Evolutionary conservation across 2,329 filamentous ascomycete species (phyloP), one percentile per base, ranked within the genome.

Genomic region (Talaromyces albobiverticillius): DNA sequence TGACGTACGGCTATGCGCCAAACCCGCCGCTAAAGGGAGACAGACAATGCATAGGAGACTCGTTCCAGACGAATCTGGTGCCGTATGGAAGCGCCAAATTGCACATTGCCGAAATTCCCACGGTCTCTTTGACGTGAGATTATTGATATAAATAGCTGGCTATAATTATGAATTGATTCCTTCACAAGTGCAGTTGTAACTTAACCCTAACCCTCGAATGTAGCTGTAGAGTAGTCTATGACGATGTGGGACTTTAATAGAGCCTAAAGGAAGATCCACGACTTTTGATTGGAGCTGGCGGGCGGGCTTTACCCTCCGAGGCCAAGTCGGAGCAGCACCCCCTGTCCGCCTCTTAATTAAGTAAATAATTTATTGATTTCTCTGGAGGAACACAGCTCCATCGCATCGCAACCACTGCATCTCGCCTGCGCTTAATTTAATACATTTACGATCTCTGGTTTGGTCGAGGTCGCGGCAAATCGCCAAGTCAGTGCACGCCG

Each of bases 11-110:
- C 42, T 67, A 65, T 48, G 69, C 70, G 3, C 65, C 68, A 10
- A 64, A 65, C 7, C 68, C 68, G 7, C 70, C 72, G 4, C 54
- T 68, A 29, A 59, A 63, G 25, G 62, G 62, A 10, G 60, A 67
- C 18, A 62, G 70, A 23, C 65, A 67, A 10, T 73, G 71, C 34
- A 66, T 70, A 2, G 69, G 70, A 0, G 57, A 66, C 38, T 64
- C 60, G n/a, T 69, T 68, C 54, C 63, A 66, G 46, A 61, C 71
- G 11, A 67, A 67, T n/a, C 54, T 79, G 16, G 67, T 73, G 11
- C 77, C 76, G n/a, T 79, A 75, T 62, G 76, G 75, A 2, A 71
- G 71, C 36, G 71, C 76, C 13, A 77, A 76, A 60, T 60, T 79
- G 54, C 76, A 76, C 56, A 77, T 79, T 62, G 72, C 71, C 10